A percentile compares a stretch with the other conserved stretches of the same genome.
phyloP scores from a whole-genome alignment of 2,329 filamentous ascomycete genomes.

The Arthrobotrys pseudoclavata region DNA sequence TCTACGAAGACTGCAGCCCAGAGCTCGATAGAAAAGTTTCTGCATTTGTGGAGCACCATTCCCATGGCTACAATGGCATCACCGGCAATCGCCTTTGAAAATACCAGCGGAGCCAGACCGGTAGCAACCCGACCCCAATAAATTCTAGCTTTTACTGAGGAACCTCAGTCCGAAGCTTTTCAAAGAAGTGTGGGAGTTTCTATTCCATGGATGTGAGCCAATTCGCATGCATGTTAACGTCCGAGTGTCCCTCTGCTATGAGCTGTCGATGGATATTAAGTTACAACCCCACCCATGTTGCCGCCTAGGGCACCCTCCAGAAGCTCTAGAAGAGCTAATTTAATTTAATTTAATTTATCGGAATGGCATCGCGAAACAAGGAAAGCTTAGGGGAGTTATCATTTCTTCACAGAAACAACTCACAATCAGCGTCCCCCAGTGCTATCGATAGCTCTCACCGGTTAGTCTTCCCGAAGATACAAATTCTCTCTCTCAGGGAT shows the following conservation, averaged over 20 bases:
- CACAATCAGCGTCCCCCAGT: conserved; percentile 4
- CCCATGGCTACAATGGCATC: conserved; percentile 28
- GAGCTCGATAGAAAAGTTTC: conserved; percentile 4
- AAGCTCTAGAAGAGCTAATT: conserved; percentile 31
- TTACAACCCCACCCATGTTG: conserved; percentile 42
- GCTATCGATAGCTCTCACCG: conserved; percentile 22
- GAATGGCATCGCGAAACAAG: conserved; percentile 55
- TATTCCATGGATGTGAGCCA: conserved; percentile 50
- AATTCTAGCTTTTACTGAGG: conserved; percentile 22
- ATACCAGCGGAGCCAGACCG: conserved; percentile 27
- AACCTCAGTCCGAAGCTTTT: conserved; percentile 38
- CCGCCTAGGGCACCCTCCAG: conserved; percentile 48
- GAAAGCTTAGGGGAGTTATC: conserved; percentile 29
- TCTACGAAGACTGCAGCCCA: conserved; percentile 24
- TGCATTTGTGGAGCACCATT: conserved; percentile 15
- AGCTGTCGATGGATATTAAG: conserved; percentile 58
- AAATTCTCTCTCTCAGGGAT: conserved; percentile 11
- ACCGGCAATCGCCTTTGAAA: not conserved
- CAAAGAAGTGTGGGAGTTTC: conserved; percentile 58
- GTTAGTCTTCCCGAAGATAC: conserved; percentile 49
- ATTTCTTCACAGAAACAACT: conserved; percentile 23
- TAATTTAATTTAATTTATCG: conserved; percentile 61
- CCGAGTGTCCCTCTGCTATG: conserved; percentile 32
- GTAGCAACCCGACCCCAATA: conserved; percentile 2
- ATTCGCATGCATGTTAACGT: conserved; percentile 31